Conservation (phyloP, 257 asterid species). For the Eustoma russellianum region DNA sequence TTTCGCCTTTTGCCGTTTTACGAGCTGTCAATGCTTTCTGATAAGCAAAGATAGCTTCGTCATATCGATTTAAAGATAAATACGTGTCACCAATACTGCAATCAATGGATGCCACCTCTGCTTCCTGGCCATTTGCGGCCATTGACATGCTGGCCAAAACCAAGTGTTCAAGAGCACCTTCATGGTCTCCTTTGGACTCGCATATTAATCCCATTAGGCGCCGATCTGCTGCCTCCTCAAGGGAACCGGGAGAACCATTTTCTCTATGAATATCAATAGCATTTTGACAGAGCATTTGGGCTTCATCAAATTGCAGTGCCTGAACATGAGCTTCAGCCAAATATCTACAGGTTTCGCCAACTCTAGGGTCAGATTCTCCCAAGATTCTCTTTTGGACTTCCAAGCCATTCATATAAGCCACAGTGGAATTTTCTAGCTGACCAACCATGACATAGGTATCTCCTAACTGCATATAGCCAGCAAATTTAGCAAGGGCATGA, state of each 20-base stretch:
- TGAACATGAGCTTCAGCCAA: conserved; percentile 90
- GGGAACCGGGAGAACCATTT: conserved; percentile 61
- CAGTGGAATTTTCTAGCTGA: conserved; percentile 68
- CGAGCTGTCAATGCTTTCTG: conserved; percentile 82
- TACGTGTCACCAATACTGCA: conserved; percentile 86
- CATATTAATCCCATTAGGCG: conserved; percentile 87
- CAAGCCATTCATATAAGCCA: conserved; percentile 55
- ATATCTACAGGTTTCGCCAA: conserved; percentile 84
- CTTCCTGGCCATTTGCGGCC: conserved; percentile 82
- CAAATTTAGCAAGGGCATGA: conserved; percentile 90
- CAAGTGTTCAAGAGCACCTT: conserved; percentile 85
- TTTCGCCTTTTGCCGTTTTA: conserved; percentile 80
- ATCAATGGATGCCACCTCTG: conserved; percentile 78
- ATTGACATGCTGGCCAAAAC: conserved; percentile 94
- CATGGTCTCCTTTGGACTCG: conserved; percentile 81
- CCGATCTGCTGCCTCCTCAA: conserved; percentile 86
- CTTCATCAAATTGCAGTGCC: conserved; percentile 85
- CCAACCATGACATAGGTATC: conserved; percentile 88
- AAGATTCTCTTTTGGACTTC: conserved; percentile 57
- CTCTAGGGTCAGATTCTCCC: conserved; percentile 78
- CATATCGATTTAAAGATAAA: conserved; percentile 67
- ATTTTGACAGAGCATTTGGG: conserved; percentile 68
- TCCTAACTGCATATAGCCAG: conserved; percentile 93
- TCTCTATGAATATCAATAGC: conserved; percentile 77
- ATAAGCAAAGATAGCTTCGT: conserved; percentile 79